Conservation (phyloP, 2,329 filamentous ascomycete genomes). For the Paracorniculantispora psalliotae region DNA sequence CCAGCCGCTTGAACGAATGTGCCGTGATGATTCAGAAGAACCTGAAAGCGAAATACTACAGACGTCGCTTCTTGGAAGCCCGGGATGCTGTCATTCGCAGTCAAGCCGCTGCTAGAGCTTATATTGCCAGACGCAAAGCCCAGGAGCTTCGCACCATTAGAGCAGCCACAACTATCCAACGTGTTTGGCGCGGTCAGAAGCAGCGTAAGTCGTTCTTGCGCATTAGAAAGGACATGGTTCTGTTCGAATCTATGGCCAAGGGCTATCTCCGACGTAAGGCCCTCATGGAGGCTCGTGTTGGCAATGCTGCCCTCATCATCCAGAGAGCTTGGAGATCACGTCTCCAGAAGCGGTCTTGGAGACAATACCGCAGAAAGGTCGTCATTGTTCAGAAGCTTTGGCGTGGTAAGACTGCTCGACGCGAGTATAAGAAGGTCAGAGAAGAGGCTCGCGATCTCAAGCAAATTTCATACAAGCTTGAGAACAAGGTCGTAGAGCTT, state of each 20-base stretch:
- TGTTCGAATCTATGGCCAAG: conserved; percentile 86
- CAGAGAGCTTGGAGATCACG: conserved; percentile 86
- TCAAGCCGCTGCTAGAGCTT: conserved; percentile 73
- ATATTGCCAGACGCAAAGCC: conserved; percentile 69
- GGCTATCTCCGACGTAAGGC: conserved; percentile 86
- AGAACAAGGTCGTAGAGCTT: conserved; percentile 98
- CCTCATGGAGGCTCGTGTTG: conserved; percentile 89
- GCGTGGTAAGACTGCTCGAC: conserved; percentile 77
- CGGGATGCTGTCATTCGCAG: conserved; percentile 74
- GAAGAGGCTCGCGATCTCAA: conserved; percentile 97
- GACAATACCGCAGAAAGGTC: conserved; percentile 83
- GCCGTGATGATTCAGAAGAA: conserved; percentile 99
- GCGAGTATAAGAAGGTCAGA: conserved; percentile 81
- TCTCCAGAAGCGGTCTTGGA: conserved; percentile 73
- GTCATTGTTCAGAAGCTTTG: conserved; percentile 88
- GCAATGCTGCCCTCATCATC: conserved; percentile 85
- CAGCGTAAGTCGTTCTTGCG: conserved; percentile 74
- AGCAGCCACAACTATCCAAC: conserved; percentile 90
- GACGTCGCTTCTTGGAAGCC: conserved; percentile 83
- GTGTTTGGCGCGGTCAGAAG: conserved; percentile 90
- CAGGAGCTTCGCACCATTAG: conserved; percentile 78
- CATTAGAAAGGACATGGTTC: conserved; percentile 77
- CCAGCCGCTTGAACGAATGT: conserved; percentile 83
- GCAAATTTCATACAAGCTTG: conserved; percentile 98
- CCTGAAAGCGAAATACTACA: conserved; percentile 89